Percentiles rank a stretch among this genome's conserved stretches.
phyloP scores from a whole-genome alignment of 2,329 filamentous ascomycete species.

The Clarireedia sp. region DNA sequence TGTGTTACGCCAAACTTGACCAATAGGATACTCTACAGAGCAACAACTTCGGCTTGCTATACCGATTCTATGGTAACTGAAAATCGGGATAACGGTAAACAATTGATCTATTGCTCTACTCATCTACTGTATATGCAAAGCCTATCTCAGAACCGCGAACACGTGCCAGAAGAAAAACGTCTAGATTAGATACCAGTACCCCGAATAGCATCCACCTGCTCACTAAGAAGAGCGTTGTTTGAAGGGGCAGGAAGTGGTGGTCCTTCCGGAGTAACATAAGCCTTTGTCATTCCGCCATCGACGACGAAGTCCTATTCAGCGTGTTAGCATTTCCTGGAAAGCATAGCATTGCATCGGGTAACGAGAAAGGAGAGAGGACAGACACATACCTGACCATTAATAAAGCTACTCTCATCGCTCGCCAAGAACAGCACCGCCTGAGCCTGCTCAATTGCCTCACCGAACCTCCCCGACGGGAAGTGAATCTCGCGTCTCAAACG shows the following conservation, averaged over 20 bases:
- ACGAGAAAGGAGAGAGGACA: neutral
- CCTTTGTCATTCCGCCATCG: constrained; percentile 91
- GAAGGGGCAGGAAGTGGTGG: constrained; percentile 44
- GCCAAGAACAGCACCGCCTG: constrained; percentile 67
- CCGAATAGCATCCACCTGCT: constrained; percentile 29
- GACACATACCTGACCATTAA: constrained; percentile 52
- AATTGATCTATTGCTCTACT: too few relatives aligned
- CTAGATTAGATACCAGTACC: constrained; percentile 14
- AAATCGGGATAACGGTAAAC: too few relatives aligned
- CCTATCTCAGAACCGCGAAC: too few relatives aligned
- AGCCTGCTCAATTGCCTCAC: constrained; percentile 71
- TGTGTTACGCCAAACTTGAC: too few relatives aligned
- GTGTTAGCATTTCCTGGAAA: neutral
- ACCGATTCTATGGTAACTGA: too few relatives aligned
- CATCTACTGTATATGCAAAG: too few relatives aligned
- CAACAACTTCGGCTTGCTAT: too few relatives aligned
- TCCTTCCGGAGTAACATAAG: constrained; percentile 68
- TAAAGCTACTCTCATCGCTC: constrained; percentile 66
- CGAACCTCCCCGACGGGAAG: constrained; percentile 67
- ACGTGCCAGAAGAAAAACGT: neutral
- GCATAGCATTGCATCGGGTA: neutral
- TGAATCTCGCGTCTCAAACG: constrained; percentile 64
- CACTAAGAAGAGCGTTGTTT: constrained; percentile 33
- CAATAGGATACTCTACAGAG: too few relatives aligned
- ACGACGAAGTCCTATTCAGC: constrained; percentile 72